phyloP scores from a whole-genome alignment of 2,329 filamentous ascomycete genomes.

The Penicillium psychrosexuale region DNA sequence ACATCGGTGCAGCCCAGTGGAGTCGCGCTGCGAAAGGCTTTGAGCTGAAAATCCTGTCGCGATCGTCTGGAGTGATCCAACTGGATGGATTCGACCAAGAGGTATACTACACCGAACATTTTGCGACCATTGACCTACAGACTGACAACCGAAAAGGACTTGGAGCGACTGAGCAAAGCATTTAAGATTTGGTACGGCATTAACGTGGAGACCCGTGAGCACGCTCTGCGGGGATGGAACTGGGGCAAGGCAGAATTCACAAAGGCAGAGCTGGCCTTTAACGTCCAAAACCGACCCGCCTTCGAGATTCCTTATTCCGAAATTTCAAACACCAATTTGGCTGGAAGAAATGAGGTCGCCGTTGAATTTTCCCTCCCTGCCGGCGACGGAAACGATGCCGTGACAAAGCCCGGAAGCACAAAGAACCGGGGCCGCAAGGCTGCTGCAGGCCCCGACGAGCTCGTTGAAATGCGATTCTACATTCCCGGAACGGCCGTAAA shows the following conservation, averaged over 20 bases:
- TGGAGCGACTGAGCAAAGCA: constrained; percentile 82
- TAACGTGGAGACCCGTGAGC: constrained; percentile 86
- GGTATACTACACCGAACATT: constrained; percentile 38
- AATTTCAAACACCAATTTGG: constrained; percentile 95
- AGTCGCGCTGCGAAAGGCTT: constrained; percentile 88
- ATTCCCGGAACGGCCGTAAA: constrained; percentile 84
- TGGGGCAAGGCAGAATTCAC: constrained; percentile 98
- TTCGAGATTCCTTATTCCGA: constrained; percentile 98
- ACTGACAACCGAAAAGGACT: constrained; percentile 59
- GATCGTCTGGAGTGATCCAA: constrained; percentile 81
- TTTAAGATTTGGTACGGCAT: constrained; percentile 99
- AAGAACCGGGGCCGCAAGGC: constrained; percentile 79
- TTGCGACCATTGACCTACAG: constrained; percentile 9
- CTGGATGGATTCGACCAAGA: constrained; percentile 93
- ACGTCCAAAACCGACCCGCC: constrained; percentile 91
- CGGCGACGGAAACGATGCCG: constrained; percentile 69
- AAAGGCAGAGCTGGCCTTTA: constrained; percentile 93
- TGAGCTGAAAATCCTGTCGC: constrained; percentile 86
- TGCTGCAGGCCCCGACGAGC: constrained; percentile 81
- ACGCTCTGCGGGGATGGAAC: constrained; percentile 95
- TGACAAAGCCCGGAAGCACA: constrained; percentile 68
- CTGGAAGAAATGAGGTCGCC: constrained; percentile 95
- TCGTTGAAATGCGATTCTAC: constrained; percentile 99
- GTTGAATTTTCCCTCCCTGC: constrained; percentile 83
- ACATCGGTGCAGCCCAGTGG: constrained; percentile 88